A percentile compares a stretch with the other conserved stretches of the same genome.
These are phyloP conservation scores for Puccinia novopanici DNA, from an alignment of 1,284 basidiomycete species.

Conservation along the genomic window DNA sequence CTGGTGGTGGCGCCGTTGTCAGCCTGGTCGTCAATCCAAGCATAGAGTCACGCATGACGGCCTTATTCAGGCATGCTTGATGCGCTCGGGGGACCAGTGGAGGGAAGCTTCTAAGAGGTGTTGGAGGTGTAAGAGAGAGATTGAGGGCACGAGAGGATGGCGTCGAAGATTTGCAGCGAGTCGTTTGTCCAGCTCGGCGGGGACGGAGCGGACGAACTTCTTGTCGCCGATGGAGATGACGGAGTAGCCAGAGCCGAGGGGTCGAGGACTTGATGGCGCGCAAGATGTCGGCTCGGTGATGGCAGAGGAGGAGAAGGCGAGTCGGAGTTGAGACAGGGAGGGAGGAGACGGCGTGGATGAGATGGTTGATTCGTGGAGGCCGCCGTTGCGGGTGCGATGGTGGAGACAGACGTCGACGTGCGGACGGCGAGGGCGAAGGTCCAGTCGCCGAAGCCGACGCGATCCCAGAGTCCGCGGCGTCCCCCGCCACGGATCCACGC, in stretches of 20 bases:
- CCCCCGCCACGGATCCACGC: constrained; percentile 82
- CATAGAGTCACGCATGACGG: constrained; percentile 82
- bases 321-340: constrained; percentile 67
- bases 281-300: constrained; percentile 80
- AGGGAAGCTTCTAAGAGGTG: constrained; percentile 63
- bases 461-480: constrained; percentile 79
- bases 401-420: constrained; percentile 94
- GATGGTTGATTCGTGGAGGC: constrained; percentile 85
- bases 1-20: constrained; percentile 76
- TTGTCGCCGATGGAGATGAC: constrained; percentile 70
- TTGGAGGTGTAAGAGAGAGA: constrained; percentile 72
- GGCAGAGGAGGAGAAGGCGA: constrained; percentile 31
- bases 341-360: constrained; percentile 74
- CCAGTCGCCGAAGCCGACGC: constrained; percentile 86
- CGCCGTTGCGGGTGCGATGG: constrained; percentile 83
- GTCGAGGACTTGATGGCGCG: constrained; percentile 82
- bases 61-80: constrained; percentile 78
- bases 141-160: constrained; percentile 56
- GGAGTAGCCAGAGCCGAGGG: constrained; percentile 85
- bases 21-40: too few species aligned
- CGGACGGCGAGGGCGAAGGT: constrained; percentile 90
- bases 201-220: constrained; percentile 59
- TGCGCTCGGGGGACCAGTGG: constrained; percentile 77
- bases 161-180: constrained; percentile 59
- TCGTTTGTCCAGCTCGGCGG: constrained; percentile 60